Percentiles rank a stretch among this genome's conserved stretches.
Conservation (phyloP, 495 filamentous ascomycete species). For the Elaphomyces granulatus region DNA sequence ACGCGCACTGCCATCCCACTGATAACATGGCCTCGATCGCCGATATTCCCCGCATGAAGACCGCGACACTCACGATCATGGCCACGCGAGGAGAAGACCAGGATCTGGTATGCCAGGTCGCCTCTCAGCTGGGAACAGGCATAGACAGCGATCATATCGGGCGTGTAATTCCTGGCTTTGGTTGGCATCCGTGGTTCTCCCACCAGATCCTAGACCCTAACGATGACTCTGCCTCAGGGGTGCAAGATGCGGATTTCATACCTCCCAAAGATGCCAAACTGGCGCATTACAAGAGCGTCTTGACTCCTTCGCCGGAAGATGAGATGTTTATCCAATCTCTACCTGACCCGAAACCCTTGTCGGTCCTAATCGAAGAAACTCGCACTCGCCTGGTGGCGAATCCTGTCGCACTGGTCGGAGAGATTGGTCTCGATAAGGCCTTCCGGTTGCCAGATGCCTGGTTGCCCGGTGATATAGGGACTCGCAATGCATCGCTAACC, state of each 20-base stretch:
- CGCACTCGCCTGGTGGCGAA: constrained; percentile 43
- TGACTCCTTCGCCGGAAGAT: constrained; percentile 46
- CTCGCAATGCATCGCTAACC: constrained; percentile 43
- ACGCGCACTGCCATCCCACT: constrained; percentile 97
- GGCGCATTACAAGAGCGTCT: constrained; percentile 56
- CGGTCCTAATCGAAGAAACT: constrained; percentile 49
- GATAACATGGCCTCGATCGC: constrained; percentile 69
- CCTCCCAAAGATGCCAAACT: constrained; percentile 22
- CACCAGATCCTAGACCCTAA: constrained; percentile 64
- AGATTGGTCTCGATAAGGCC: constrained; percentile 74
- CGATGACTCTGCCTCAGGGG: constrained; percentile 21
- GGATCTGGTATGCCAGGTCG: constrained; percentile 58
- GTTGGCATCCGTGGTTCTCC: constrained; percentile 99
- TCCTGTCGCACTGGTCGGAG: constrained; percentile 65
- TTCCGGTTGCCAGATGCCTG: constrained; percentile 67
- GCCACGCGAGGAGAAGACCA: constrained; percentile 80
- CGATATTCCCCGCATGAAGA: constrained; percentile 60
- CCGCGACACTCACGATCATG: constrained; percentile 71
- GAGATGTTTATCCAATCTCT: constrained; percentile 47
- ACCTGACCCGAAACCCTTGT: constrained; percentile 57
- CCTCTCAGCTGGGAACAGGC: constrained; percentile 31
- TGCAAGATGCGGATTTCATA: constrained; percentile 1
- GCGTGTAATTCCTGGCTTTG: constrained; percentile 65
- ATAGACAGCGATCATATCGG: constrained; percentile 8
- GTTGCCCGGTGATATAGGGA: constrained; percentile 36